Percentiles rank a stretch among this genome's conserved stretches.
These are phyloP conservation scores for Oidium heveae DNA, from an alignment of 2,329 filamentous ascomycete species.

Conservation along the genomic window DNA sequence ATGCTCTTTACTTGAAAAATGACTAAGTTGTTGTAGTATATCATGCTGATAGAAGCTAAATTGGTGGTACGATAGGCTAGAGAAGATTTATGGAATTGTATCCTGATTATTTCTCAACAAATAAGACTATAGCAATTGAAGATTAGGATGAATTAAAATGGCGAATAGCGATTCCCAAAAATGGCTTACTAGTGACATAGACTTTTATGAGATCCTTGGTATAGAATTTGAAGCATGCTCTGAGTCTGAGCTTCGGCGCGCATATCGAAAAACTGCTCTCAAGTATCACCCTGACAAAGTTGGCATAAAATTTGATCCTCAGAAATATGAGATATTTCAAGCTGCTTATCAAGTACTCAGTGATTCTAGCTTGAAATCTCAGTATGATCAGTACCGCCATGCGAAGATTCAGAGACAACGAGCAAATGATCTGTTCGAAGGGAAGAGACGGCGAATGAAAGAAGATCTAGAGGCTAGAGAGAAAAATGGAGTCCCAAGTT, in stretches of 20 bases:
- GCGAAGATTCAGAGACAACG: conserved; percentile 43
- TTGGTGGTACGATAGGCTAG: no score
- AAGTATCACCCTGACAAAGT: conserved; percentile 90
- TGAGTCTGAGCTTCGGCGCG: conserved; percentile 18
- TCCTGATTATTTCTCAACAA: no score
- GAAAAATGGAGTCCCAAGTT: conserved; percentile 22
- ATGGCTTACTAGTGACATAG: no score
- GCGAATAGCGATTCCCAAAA: no score
- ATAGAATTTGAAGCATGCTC: no score
- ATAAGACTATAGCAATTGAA: no score
- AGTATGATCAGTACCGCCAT: conserved; percentile 55
- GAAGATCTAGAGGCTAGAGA: conserved; percentile 70
- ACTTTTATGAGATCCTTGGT: no score
- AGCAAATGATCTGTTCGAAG: conserved; percentile 49
- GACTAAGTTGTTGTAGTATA: no score
- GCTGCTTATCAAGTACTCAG: conserved; percentile 68
- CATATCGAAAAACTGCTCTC: conserved; percentile 65
- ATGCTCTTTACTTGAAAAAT: no score
- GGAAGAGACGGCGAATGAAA: conserved; percentile 48
- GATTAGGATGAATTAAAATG: no score
- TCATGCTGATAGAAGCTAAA: no score
- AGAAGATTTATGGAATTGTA: no score
- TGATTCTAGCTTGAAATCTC: conserved; percentile 40
- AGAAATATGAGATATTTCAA: conserved; percentile 65
- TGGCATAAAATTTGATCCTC: conserved; percentile 44